Base-by-base conservation (phyloP, 2,329 filamentous ascomycete genomes). In the Cyanodermella asteris region DNA sequence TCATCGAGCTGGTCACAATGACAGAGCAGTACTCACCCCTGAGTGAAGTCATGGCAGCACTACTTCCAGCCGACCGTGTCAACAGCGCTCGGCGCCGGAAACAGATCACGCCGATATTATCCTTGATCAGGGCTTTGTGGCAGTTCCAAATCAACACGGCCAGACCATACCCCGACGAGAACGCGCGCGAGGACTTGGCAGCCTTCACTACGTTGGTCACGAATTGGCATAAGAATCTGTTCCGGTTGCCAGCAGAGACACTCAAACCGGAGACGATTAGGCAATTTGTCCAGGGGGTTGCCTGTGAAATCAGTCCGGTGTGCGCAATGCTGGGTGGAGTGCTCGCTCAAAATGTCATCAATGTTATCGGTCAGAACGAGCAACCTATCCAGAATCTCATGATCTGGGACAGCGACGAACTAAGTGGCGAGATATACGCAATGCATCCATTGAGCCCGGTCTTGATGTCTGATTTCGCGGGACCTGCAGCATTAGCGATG, bases 351-450 rank as follows among this genome's bases (percentile, higher is more conserved):
- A 87, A 97, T 44, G 81, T 91, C 25, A 94, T 97, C 51, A 94
- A 94, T 40, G 82, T 93, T 16, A 63, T 94, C 5, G 80, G 82
- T 24, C 70, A 76, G 44, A 70, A 75, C 20, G 81, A 94, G 51
- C 87, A 93, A 47, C 87, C 87, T 1, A 74, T 97, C 20, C 87
- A 97, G 52, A 97, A 97, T 47, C 68, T 91, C 45, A 64, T 91
- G 24, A 56, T 94, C 12, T 91, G 94, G 40, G 81, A 94, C 45
- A 82, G 82, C 9, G 75, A 78, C 37, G 64, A 61, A 22, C 75
- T 77, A 48, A 65, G 76, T 35, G 77, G 74, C 0, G 69, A 69
- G 2, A 70, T 87, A 35, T 91, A 87, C 44, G 63, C 80, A 2
- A 56, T 94, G 20, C 78, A 90, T 42, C 77, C 80, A n/a, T n/a